A percentile compares a stretch with the other conserved stretches of the same genome.
phyloP scores from a whole-genome alignment of 2,329 filamentous ascomycete species.

The Tothia fuscella region DNA sequence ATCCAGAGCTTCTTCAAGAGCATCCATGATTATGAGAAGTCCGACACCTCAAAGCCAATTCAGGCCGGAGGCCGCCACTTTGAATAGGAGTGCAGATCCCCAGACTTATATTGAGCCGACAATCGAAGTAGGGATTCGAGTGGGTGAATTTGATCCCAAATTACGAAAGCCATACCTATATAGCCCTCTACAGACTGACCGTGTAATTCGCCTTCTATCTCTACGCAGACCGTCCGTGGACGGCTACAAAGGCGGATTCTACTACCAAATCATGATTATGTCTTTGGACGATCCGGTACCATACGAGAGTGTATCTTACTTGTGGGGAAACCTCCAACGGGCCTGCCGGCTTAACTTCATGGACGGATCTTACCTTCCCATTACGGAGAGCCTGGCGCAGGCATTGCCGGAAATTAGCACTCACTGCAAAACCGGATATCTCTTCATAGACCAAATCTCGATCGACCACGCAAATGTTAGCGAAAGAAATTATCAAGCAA shows the following conservation, averaged over 20 bases:
- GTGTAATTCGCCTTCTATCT: constrained; percentile 8
- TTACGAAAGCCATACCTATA: constrained; percentile 7
- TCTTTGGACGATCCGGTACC: constrained; percentile 8
- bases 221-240: constrained; percentile 6
- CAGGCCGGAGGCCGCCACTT: too few species aligned
- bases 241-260: constrained; percentile 5
- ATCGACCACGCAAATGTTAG: constrained; percentile 12
- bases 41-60: background rate
- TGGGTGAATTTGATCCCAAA: constrained; percentile 7
- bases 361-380: constrained; percentile 7
- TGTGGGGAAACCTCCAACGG: constrained; percentile 4
- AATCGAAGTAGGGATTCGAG: constrained; percentile 6
- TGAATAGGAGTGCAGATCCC: background rate
- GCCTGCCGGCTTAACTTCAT: constrained; percentile 6
- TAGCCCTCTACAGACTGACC: constrained; percentile 7
- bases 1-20: too few species aligned
- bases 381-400: constrained; percentile 3
- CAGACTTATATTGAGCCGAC: background rate
- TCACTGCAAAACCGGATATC: constrained; percentile 8
- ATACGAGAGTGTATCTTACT: constrained; percentile 8
- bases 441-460: constrained; percentile 14
- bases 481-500: constrained; percentile 11
- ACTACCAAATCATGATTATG: constrained; percentile 9
- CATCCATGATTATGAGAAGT: too few species aligned
- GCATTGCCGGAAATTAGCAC: background rate